Base-by-base conservation (phyloP, 1,139 yeast genomes). In the Arxiozyma telluris region DNA sequence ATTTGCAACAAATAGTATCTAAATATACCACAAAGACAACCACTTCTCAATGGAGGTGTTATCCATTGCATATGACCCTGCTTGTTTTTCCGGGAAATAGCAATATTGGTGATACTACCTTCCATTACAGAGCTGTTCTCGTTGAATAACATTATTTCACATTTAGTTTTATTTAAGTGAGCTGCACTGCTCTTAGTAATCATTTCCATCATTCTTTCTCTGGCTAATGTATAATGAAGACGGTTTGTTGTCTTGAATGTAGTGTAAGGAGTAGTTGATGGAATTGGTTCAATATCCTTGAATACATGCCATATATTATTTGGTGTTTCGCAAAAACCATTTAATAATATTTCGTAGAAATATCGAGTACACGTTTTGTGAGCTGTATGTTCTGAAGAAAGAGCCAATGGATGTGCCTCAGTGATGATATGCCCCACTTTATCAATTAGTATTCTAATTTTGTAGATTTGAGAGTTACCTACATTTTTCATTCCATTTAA, bases 231-330 rank as follows among this genome's bases (percentile, higher is more conserved):
- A 67, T 91, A 91, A 51, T 76, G 81, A 2, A 73, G 73, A 58
- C 98, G 75, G 41, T 75, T 72, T 0, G 97, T 88, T 0, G 98
- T 93, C 66, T 93, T 93, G 73, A 91, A 87, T 2, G 95, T 84
- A 0, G 96, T 89, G 67, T 86, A 88, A 2, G 91, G 88, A 0
- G 94, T 81, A 0, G 81, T 77, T 52, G 78, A 64, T 9, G n/a
- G 8, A 0, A 81, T 76, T 3, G 81, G 73, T 44, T 76, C 70
- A 0, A 74, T 63, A 65, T 87, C 94, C 6, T 89, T 64, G 61
- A 80, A 83, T 0, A 88, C 82, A 34, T 76, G 79, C 81, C 84
- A 87, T 0, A 66, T 53, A 4, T 73, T 70, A 3, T 65, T 70
- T 4, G 57, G 57, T 23, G 63, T 55, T 23, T 66, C 64, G 23